phyloP scores from a whole-genome alignment of 176 grass and related monocot genomes.

The Paspalum vaginatum region DNA sequence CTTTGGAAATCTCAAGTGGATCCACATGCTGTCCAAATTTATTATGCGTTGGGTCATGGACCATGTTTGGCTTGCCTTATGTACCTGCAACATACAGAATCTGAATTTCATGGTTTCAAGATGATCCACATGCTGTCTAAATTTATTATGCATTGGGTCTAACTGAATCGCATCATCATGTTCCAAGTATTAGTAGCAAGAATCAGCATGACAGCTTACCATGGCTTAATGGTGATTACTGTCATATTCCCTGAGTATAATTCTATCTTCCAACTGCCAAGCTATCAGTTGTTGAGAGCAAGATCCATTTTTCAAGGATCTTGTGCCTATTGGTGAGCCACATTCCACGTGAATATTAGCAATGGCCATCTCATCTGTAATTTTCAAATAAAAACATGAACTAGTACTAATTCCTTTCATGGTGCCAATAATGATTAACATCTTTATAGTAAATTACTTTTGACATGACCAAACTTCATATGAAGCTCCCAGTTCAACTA shows the following conservation, averaged over 20 bases:
- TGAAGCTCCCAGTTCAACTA: not conserved
- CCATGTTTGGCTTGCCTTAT: not conserved
- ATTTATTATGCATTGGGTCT: not conserved
- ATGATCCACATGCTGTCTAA: slow-evolving; percentile 1
- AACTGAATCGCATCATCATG: slow-evolving; percentile 33
- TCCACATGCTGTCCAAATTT: not conserved
- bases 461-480: not conserved
- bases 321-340: slow-evolving; percentile 23
- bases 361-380: not conserved
- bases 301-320: slow-evolving; percentile 40
- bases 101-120: slow-evolving; percentile 10
- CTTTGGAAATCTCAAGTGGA: slow-evolving; percentile 13
- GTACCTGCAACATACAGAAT: not conserved
- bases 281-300: slow-evolving; percentile 19
- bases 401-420: not conserved
- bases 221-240: not conserved
- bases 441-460: not conserved
- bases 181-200: slow-evolving; percentile 30
- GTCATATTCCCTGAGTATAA: slow-evolving; percentile 31
- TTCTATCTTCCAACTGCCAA: not conserved
- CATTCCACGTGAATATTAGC: slow-evolving; percentile 21
- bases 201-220: slow-evolving; percentile 34
- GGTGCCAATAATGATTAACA: slow-evolving; percentile 19
- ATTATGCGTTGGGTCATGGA: not conserved
- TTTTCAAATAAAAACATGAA: not conserved